A percentile compares a stretch with the other conserved stretches of the same genome.
phyloP scores from a whole-genome alignment of 768 basidiomycete species.

The Rhizopogon vulgaris region DNA sequence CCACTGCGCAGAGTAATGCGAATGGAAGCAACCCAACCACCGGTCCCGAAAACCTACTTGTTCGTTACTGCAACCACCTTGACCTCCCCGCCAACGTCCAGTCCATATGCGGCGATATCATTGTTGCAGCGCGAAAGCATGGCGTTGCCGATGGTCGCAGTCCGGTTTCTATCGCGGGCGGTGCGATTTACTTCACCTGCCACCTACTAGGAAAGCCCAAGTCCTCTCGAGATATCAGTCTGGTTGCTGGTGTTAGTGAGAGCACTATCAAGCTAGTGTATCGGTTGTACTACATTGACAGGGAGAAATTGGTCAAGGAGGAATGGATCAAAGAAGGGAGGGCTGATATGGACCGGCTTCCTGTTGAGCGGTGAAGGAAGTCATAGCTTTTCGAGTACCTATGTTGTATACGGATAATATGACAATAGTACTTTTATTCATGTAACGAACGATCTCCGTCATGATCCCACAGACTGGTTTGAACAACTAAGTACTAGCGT shows the following conservation, averaged over 20 bases:
- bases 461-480: background rate
- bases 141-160: slow-evolving; percentile 91
- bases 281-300: slow-evolving; percentile 65
- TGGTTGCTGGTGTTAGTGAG: slow-evolving; percentile 91
- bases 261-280: slow-evolving; percentile 92
- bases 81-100: slow-evolving; percentile 80
- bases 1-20: slow-evolving; percentile 45
- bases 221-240: slow-evolving; percentile 78
- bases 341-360: slow-evolving; percentile 37
- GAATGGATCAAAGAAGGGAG: slow-evolving; percentile 82
- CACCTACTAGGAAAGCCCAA: slow-evolving; percentile 71
- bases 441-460: background rate
- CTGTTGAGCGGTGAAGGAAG: slow-evolving; percentile 16
- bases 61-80: slow-evolving; percentile 92
- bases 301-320: slow-evolving; percentile 75
- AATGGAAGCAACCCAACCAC: slow-evolving; percentile 37
- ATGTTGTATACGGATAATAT: background rate
- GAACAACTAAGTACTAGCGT: slow-evolving; percentile 9
- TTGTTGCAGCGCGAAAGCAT: slow-evolving; percentile 69
- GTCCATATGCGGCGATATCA: slow-evolving; percentile 77
- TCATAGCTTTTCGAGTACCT: background rate
- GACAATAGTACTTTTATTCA: background rate
- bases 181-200: slow-evolving; percentile 91
- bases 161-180: slow-evolving; percentile 98
- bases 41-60: slow-evolving; percentile 80